Base-by-base conservation (phyloP, 2,329 filamentous ascomycete species). In the Pleochaeta shiraiana region DNA sequence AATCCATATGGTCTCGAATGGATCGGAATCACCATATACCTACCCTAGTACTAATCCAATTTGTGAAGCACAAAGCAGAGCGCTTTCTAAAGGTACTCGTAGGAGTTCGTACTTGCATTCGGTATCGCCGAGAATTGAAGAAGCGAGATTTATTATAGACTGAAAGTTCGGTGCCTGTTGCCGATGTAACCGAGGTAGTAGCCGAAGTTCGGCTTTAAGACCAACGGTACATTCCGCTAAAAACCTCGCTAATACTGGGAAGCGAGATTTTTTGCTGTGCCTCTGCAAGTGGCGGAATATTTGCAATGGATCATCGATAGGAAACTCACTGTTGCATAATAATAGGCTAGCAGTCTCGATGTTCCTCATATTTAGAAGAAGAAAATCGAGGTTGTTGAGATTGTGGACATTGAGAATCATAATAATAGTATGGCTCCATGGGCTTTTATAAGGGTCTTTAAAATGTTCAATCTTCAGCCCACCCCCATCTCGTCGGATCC, bases 311-410 rank as follows among this genome's bases (percentile, higher is more conserved):
- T 79, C 75, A 34, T 79, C 77, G 24, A 70, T 71, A 0, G 78
- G 77, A 63, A 79, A 77, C 66, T 79, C 77, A 64, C 78, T 77
- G 67, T 74, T 73, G 69, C 79, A 79, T 68, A 74, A 79, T n/a
- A 73, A 60, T 37, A 78, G 57, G 65, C 70, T 71, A n/a, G 31
- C 21, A 16, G 55, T 31, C 55, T 12, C 39, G n/a, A 14, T 43
- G n/a, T n/a, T 43, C 39, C 14, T 43, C 39, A 43, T 43, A 47
- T 63, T 65, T 66, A 69, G 67, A 63, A 63, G 65, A 68, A 69
- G 63, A 60, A 57, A 57, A 16, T 16, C 50, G 24, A 21, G 2
- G 39, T 14, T 43, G n/a, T 43, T 43, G 14, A 12, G 4, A 43
- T 2, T n/a, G 39, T 43, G 39, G 39, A n/a, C 14, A 43, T n/a